Base-by-base conservation (phyloP, 441 rosid species). In the Gossypium davidsonii region DNA sequence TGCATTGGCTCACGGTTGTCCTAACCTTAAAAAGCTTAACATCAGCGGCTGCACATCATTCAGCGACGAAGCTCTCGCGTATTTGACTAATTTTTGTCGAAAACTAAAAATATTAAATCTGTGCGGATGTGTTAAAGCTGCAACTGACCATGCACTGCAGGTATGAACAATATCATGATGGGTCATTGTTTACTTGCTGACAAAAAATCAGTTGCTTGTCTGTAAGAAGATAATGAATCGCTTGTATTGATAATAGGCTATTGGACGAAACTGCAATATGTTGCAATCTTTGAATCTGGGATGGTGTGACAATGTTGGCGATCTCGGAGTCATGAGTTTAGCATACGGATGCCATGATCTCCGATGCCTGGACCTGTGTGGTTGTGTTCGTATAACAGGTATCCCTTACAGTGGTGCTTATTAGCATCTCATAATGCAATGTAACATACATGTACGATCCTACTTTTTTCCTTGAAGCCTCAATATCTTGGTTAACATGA, bases 321-420 rank as follows among this genome's bases (percentile, higher is more conserved):
- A 93, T 82, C 73, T 59, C n/a, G 99, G 99, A n/a, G 98, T 95
- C 18, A 79, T 86, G 91, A 87, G 88, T 81, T 81, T 95, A 81
- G 99, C 98, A 62, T 79, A 80, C 62, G 95, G 97, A 67, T 95
- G 99, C 52, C 98, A 97, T 17, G 94, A 93, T 76, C 95, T 95
- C 72, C 83, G 86, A 80, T 87, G 82, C 63, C 82, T 95, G 11
- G 91, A 93, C 77, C 84, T 95, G 77, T 93, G 99, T 74, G 91
- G 94, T 57, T 95, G 98, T 78, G 87, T 85, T 76, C 34, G 6
- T 28, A 92, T 95, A 73, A 95, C 99, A 79, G 99, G 99, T 94
- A 82, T 34, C 52, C 26, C 37, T 1, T 51, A 6, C 17, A 48
- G 7, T 53, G 39, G 11, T 14, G 25, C 26, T 53, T 60, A 17